phyloP scores from a whole-genome alignment of 495 filamentous ascomycete species.

The Penicillium robsamsonii region DNA sequence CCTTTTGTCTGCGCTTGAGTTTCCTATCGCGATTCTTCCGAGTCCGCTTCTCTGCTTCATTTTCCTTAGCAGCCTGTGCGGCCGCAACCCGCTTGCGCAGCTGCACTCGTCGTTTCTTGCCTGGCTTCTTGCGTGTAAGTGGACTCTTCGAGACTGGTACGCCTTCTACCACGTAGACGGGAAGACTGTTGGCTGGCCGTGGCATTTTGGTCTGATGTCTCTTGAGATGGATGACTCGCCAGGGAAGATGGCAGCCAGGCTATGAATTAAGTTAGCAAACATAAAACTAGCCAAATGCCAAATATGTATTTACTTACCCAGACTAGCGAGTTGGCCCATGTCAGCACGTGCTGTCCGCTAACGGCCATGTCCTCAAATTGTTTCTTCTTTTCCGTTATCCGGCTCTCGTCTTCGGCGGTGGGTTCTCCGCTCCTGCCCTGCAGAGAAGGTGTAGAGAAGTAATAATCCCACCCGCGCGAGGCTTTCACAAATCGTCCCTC shows the following conservation, averaged over 20 bases:
- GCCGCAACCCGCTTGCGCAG: slow-evolving; percentile 37
- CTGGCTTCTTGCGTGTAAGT: slow-evolving; percentile 44
- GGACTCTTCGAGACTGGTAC: slow-evolving; percentile 28
- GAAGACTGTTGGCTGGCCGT: slow-evolving; percentile 21
- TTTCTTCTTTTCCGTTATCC: slow-evolving; percentile 24
- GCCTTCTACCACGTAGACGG: slow-evolving; percentile 29
- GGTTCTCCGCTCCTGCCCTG: slow-evolving; percentile 15
- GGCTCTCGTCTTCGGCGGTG: slow-evolving; percentile 3
- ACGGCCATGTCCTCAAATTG: slow-evolving; percentile 46
- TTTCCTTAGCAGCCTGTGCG: slow-evolving; percentile 33
- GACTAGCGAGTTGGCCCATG: slow-evolving; percentile 34
- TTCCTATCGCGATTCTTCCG: slow-evolving; percentile 48
- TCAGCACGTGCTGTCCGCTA: slow-evolving; percentile 34
- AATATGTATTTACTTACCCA: slow-evolving; percentile 34
- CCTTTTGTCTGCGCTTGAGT: slow-evolving; percentile 46
- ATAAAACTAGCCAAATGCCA: neutral
- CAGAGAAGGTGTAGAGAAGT: slow-evolving; percentile 38
- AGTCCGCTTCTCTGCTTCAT: slow-evolving; percentile 47
- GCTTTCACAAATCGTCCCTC: slow-evolving; percentile 45
- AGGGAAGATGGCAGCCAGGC: slow-evolving; percentile 46
- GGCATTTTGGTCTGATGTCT: slow-evolving; percentile 40
- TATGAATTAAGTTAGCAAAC: slow-evolving; percentile 8
- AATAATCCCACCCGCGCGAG: slow-evolving; percentile 46
- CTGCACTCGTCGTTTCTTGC: slow-evolving; percentile 47
- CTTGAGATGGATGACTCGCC: slow-evolving; percentile 44